Base-by-base conservation (phyloP, 352 stramenopile species). In the Phytophthora agathidicida region DNA sequence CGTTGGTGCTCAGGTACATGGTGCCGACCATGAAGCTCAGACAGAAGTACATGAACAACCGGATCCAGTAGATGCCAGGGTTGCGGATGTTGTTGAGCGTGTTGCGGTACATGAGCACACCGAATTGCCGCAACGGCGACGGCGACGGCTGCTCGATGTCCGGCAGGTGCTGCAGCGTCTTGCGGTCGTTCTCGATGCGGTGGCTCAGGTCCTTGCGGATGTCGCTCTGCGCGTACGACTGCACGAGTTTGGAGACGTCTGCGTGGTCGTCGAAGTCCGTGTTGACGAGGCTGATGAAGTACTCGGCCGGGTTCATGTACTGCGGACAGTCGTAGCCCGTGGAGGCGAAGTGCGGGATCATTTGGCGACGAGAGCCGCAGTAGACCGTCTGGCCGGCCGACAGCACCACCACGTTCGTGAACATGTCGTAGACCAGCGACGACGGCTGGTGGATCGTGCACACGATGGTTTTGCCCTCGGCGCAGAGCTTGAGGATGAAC, bases 361-460 rank as follows among this genome's bases (percentile, higher is more conserved):
- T 65, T 3, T 58, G 37, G 14, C 23, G 3, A 8, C 89, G 80
- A 16, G 64, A 32, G 22, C 89, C 87, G 49, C 89, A 84, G 68
- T 93, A 96, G 31, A 96, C 80, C 1, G 93, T 83, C 41, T 82
- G 59, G 2, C 91, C 89, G 7, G 69, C 74, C 11, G 83, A 65
- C 14, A 91, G 65, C 33, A 93, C 64, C 35, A 88, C 41, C 31
- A 87, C 75, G 45, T 70, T 65, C 9, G 61, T 69, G 35, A 69
- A 69, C 52, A 69, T 65, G 22, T 69, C 36, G 42, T 69, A 69
- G n/a, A 69, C 60, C 5, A 69, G 26, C n/a, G 78, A 89, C 17
- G 76, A 84, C 8, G 92, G 92, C 65, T 98, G 92, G 65, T 98
- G 92, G 65, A 98, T 97, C 28, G 89, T 97, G 33, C 91, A 96